Percentiles rank a stretch among this genome's conserved stretches.
phyloP scores from a whole-genome alignment of 495 filamentous ascomycete genomes.

The Baudoinia panamericana region DNA sequence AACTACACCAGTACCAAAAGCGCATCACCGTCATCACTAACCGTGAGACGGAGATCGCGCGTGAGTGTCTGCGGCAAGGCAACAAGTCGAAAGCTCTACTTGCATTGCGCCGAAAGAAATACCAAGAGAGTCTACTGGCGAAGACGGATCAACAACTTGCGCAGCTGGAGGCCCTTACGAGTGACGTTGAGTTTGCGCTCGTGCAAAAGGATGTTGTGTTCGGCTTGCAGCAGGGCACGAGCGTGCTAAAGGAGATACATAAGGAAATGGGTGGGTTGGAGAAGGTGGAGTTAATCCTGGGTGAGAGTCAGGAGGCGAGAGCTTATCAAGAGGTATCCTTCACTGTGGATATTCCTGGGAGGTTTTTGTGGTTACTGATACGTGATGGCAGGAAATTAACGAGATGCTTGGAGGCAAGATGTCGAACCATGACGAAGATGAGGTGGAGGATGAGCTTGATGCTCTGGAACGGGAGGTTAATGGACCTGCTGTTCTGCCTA shows the following conservation, averaged over 20 bases:
- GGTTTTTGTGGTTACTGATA: too few species aligned
- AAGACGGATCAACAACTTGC: conserved; percentile 88
- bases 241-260: conserved; percentile 78
- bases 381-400: conserved; percentile 55
- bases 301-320: conserved; percentile 73
- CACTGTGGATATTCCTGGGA: too few species aligned
- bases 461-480: conserved; percentile 57
- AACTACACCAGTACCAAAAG: conserved; percentile 84
- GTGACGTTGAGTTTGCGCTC: conserved; percentile 79
- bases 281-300: conserved; percentile 84
- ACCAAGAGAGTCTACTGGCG: conserved; percentile 77
- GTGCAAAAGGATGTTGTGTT: conserved; percentile 93
- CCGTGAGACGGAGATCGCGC: conserved; percentile 72
- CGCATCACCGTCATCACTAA: conserved; percentile 72
- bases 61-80: conserved; percentile 56
- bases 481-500: conserved; percentile 38
- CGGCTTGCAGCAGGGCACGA: conserved; percentile 83
- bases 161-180: conserved; percentile 70
- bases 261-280: conserved; percentile 93
- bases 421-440: conserved; percentile 88
- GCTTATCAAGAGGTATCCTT: conserved; percentile 67
- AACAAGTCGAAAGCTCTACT: conserved; percentile 74
- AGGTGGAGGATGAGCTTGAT: conserved; percentile 90
- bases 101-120: conserved; percentile 88
- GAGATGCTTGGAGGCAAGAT: conserved; percentile 78